phyloP scores from a whole-genome alignment of 1,284 basidiomycete genomes.

The Tilletia walkeri region DNA sequence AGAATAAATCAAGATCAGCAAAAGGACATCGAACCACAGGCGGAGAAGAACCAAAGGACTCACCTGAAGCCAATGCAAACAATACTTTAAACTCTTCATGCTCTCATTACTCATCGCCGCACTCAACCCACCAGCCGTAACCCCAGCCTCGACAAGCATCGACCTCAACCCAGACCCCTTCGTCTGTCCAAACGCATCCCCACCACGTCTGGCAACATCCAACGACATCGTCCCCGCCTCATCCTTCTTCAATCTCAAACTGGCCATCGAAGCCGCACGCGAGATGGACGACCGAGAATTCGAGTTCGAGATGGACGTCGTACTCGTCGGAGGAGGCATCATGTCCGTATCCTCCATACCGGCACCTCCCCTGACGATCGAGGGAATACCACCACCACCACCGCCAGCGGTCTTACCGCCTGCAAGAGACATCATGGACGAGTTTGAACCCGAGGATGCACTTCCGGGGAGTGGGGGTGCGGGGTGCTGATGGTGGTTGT shows the following conservation, averaged over 20 bases:
- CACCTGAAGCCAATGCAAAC: constrained; percentile 76
- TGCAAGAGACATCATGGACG: too few species aligned
- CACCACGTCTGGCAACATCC: neutral
- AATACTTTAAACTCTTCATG: constrained; percentile 80
- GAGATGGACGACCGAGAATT: constrained; percentile 8
- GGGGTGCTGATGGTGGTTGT: too few species aligned
- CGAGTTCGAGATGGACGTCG: neutral
- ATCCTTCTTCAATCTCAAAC: neutral
- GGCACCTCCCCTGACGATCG: neutral
- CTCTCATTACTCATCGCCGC: constrained; percentile 85
- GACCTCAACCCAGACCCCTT: constrained; percentile 3
- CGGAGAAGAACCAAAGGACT: too few species aligned
- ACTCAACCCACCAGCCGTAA: constrained; percentile 66
- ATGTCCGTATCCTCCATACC: constrained; percentile 13
- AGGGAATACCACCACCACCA: neutral
- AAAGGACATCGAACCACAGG: too few species aligned
- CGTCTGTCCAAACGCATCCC: neutral
- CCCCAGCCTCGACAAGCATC: constrained; percentile 78
- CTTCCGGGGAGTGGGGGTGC: too few species aligned
- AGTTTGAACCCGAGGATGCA: too few species aligned
- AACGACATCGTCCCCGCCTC: neutral
- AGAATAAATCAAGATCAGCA: too few species aligned
- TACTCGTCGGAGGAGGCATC: constrained; percentile 9
- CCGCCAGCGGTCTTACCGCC: too few species aligned
- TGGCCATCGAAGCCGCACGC: neutral